Base-by-base conservation (phyloP, 257 asterid species). In the Paulownia fortunei region DNA sequence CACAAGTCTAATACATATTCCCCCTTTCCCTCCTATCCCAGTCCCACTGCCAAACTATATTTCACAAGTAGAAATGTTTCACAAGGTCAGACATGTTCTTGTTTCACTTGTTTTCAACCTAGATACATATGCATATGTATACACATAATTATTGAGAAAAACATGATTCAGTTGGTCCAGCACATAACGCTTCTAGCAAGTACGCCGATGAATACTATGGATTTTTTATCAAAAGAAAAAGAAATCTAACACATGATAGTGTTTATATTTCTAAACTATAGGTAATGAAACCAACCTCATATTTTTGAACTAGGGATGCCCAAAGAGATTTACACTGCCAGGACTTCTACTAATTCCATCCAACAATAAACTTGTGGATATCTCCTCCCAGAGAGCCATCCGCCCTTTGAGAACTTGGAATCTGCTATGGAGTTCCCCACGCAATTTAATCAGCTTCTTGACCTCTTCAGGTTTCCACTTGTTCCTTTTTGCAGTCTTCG, bases 351-450 rank as follows among this genome's bases (percentile, higher is more conserved):
- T 82, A 30, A 89, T 44, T 86, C 97, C 98, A 66, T 76, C 89
- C 52, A 86, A 82, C 75, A 76, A 78, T 75, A 96, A 83, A 76
- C 79, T 87, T 26, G 92, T 83, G 65, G 99, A 96, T 83, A 96
- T 89, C 92, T 93, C 97, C 82, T 96, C 94, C 99, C 99, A 96
- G 18, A 96, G 97, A 59, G 93, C 97, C 98, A 93, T 96, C 51
- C 98, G 89, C 37, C 99, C 97, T 83, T 86, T 94, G 80, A 87
- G 85, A 59, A 90, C 94, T 87, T 88, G 98, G 92, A 96, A 96
- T 83, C 92, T 90, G 83, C 87, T 82, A 67, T 93, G 84, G 71
- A 92, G 97, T 77, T 93, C 94, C 76, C 94, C 97, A 5, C 98
- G 97, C 91, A 92, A 19, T 84, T 79, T 80, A 76, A 96, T 93